Evolutionary conservation across 257 asterid genomes (phyloP).

Genomic region (Rhazya stricta): DNA sequence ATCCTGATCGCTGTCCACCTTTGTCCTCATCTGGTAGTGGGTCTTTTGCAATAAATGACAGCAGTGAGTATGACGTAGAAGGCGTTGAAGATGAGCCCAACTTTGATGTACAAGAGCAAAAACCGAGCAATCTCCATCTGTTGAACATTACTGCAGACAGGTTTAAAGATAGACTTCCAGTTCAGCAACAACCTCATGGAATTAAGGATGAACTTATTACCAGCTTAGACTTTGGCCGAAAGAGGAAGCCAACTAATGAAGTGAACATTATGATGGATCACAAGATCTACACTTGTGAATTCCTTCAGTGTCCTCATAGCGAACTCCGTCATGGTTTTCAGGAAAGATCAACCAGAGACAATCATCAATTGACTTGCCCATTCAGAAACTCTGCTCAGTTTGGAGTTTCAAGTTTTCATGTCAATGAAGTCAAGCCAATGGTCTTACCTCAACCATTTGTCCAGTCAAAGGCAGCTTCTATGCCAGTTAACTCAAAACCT

Average conservation of each 20-base stretch:
- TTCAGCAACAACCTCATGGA: conserved; percentile 31
- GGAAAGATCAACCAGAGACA: conserved; percentile 57
- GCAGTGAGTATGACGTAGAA: conserved; percentile 78
- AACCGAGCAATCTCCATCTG: conserved; percentile 47
- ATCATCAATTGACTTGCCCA: conserved; percentile 67
- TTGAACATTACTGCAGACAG: conserved; percentile 36
- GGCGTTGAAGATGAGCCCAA: conserved; percentile 40
- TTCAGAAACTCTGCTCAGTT: conserved; percentile 29
- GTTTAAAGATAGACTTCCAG: conserved; percentile 32
- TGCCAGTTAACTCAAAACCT: conserved; percentile 22
- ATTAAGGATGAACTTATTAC: conserved; percentile 40
- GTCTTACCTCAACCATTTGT: conserved; percentile 42
- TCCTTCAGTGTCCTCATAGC: conserved; percentile 59
- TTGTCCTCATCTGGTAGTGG: conserved; percentile 46
- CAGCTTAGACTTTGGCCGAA: conserved; percentile 52
- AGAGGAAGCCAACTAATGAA: conserved; percentile 54
- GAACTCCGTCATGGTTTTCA: conserved; percentile 54
- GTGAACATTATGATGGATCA: conserved; percentile 39
- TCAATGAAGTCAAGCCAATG: conserved; percentile 41
- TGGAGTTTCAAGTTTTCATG: conserved; percentile 37
- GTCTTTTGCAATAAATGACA: conserved; percentile 41
- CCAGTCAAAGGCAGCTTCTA: conserved; percentile 31
- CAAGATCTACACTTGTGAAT: conserved; percentile 65
- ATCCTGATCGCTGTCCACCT: conserved; percentile 60
- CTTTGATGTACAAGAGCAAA: conserved; percentile 63